Conservation (phyloP, 1,284 basidiomycete genomes). For the Retiboletus fuscus region DNA sequence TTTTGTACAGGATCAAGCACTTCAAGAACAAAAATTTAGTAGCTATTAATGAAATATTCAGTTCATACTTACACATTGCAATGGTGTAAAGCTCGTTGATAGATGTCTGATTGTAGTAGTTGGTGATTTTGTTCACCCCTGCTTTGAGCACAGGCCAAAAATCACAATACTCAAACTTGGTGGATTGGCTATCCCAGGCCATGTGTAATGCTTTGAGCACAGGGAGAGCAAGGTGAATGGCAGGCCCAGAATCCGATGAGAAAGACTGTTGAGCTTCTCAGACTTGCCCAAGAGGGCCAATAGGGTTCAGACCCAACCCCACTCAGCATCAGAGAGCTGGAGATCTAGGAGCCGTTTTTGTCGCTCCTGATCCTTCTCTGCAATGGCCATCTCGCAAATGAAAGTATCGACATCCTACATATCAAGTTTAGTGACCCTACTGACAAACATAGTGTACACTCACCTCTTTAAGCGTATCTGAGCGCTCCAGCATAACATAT, state of each 20-base stretch:
- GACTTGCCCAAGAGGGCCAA: background rate
- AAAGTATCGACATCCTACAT: slow-evolving; percentile 5
- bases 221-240: background rate
- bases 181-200: background rate
- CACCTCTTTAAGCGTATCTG: slow-evolving; percentile 21
- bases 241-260: background rate
- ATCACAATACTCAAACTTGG: background rate
- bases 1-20: slow-evolving; percentile 8
- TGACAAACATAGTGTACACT: background rate
- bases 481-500: slow-evolving; percentile 51
- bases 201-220: background rate
- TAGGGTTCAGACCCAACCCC: background rate
- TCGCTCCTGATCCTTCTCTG: background rate
- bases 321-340: background rate
- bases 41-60: background rate
- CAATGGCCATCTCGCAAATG: background rate
- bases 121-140: background rate
- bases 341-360: background rate
- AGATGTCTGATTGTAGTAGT: background rate
- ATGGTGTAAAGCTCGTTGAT: background rate
- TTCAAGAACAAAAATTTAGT: background rate
- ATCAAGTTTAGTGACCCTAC: too few relatives aligned
- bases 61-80: background rate
- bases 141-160: background rate
- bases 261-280: slow-evolving; percentile 1